Base-by-base conservation (phyloP, 371 early-diverging fungal species). In the Mycotypha africana region DNA sequence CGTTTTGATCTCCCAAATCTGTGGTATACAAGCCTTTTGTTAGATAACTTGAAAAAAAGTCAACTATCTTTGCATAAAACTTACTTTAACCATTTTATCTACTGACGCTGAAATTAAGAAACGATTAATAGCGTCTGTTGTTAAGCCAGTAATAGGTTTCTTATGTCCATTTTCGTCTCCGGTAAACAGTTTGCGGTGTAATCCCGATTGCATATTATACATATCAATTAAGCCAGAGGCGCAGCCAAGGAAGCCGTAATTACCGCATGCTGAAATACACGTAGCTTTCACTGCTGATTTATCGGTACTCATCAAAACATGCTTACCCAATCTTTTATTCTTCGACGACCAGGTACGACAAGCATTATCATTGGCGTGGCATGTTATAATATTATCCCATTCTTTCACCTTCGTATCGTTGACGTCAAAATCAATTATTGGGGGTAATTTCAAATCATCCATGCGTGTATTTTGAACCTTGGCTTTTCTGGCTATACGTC, bases 191-290 rank as follows among this genome's bases (percentile, higher is more conserved):
- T 81, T 80, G 20, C 92, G 81, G 31, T 76, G 67, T 35, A 81
- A 40, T 11, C 95, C 97, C 19, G 95, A 95, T 56, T 98, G 98
- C 81, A 97, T 71, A 75, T 95, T 97, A 78, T 76, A 92, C 86
- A 89, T 86, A 39, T 92, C 92, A 35, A 97, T 72, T 12, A 53
- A 52, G 40, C 96, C 98, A 20, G 65, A 59, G 2, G 79, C 68
- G 19, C 87, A 76, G 2, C 97, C 98, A 7, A 93, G 58, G 44
- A 92, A 81, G 4, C 85, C 92, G 80, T 86, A 97, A 66, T 95
- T 92, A 39, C 97, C 97, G 51, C 97, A 97, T 2, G 80, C 65
- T 51, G 89, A 91, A 42, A 98, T 70, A 4, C 81, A 76, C 7
- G 88, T 88, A 1, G 84, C 57, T 46, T 83, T 87, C 31, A 86